These are phyloP conservation scores for Alternaria brassicae DNA, from an alignment of 2,329 filamentous ascomycete genomes.

Conservation along the genomic window DNA sequence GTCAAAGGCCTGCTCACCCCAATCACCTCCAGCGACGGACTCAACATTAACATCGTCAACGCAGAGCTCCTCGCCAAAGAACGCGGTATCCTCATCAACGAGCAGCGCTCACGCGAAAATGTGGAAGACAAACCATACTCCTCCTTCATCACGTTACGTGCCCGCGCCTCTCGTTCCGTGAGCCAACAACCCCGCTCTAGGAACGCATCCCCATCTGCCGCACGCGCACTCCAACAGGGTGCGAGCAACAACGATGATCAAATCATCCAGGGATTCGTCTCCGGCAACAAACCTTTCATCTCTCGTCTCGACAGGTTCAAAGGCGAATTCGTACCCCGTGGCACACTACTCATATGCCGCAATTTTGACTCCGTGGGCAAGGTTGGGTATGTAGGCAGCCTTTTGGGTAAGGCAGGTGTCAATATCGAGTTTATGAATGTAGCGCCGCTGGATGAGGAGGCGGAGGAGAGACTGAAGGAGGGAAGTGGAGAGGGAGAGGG, in stretches of 20 bases:
- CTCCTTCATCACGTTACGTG: conserved; percentile 73
- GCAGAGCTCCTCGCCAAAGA: conserved; percentile 77
- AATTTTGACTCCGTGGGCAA: conserved; percentile 85
- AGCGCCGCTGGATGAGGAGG: conserved; percentile 59
- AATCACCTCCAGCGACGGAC: conserved; percentile 70
- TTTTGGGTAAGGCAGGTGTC: conserved; percentile 72
- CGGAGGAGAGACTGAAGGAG: conserved; percentile 32
- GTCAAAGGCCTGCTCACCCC: conserved; percentile 77
- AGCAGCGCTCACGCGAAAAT: conserved; percentile 69
- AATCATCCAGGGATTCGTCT: conserved; percentile 71
- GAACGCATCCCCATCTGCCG: conserved; percentile 40
- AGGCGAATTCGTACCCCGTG: conserved; percentile 75
- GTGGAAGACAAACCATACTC: conserved; percentile 69
- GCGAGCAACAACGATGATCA: conserved; percentile 52
- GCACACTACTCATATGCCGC: conserved; percentile 77
- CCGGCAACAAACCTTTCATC: conserved; percentile 70
- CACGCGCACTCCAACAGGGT: conserved; percentile 15
- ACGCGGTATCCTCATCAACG: conserved; percentile 78
- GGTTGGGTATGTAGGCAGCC: conserved; percentile 78
- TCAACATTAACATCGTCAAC: conserved; percentile 84
- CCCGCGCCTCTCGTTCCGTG: conserved; percentile 54
- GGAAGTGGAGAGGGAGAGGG: conserved; percentile 14
- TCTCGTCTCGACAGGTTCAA: conserved; percentile 76
- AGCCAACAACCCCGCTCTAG: conserved; percentile 34
- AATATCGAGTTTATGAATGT: conserved; percentile 86